Evolutionary conservation across 1,284 basidiomycete species (phyloP).

Genomic region (Inonotus hispidus): DNA sequence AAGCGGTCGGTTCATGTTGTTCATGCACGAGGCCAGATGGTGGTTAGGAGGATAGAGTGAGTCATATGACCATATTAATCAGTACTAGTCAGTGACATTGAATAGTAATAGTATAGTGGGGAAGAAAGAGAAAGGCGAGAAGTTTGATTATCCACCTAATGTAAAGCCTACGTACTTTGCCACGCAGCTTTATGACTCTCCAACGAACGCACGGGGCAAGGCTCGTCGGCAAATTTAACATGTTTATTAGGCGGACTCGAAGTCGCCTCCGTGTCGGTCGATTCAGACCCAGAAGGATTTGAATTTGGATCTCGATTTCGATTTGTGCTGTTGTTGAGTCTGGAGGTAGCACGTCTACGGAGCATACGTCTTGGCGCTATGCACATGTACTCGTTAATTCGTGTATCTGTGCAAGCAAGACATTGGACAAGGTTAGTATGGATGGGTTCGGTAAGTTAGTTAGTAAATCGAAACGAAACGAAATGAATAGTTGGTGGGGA

Average conservation of each 20-base stretch:
- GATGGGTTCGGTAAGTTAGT: too few relatives aligned
- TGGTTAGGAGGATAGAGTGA: too few relatives aligned
- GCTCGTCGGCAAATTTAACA: slow-evolving; percentile 28
- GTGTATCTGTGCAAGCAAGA: too few relatives aligned
- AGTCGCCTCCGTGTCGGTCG: too few relatives aligned
- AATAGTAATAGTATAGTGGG: background rate
- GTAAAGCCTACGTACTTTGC: slow-evolving; percentile 31
- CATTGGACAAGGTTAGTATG: too few relatives aligned
- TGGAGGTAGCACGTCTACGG: slow-evolving; percentile 41
- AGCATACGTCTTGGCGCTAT: slow-evolving; percentile 37
- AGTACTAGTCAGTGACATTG: background rate
- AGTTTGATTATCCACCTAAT: too few relatives aligned
- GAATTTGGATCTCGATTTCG: slow-evolving; percentile 12
- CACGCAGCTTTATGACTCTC: slow-evolving; percentile 47
- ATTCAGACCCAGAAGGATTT: slow-evolving; percentile 17
- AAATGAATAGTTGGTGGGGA: background rate
- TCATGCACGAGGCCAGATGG: background rate
- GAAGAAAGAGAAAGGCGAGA: background rate
- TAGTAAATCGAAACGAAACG: background rate
- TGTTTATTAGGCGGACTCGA: slow-evolving; percentile 24
- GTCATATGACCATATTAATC: background rate
- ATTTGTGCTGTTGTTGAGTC: slow-evolving; percentile 32
- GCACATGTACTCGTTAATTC: slow-evolving; percentile 23
- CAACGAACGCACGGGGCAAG: slow-evolving; percentile 37
- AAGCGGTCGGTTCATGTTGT: too few relatives aligned